phyloP scores from a whole-genome alignment of 257 asterid genomes.

The Petunia axillaris region DNA sequence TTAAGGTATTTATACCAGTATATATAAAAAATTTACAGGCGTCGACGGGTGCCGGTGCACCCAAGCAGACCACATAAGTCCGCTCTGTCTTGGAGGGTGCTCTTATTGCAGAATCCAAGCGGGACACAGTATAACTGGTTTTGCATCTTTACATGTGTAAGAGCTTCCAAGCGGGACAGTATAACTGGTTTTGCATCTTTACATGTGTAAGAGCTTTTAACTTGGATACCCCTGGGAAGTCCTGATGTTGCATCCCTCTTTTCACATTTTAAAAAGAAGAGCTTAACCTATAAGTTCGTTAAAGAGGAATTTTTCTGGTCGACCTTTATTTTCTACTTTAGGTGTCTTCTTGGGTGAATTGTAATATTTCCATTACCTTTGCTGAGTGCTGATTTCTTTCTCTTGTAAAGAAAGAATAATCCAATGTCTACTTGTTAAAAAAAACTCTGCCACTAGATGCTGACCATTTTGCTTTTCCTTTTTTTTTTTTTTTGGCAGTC shows the following conservation, averaged over 20 bases:
- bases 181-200: neutral
- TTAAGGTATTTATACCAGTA: no score
- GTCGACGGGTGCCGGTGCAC: no score
- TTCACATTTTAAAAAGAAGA: no score
- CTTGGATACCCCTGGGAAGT: no score
- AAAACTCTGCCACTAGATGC: neutral
- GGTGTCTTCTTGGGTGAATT: neutral
- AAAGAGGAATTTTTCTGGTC: neutral
- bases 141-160: neutral
- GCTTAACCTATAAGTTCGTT: neutral
- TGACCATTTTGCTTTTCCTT: neutral
- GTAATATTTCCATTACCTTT: neutral
- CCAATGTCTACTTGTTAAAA: neutral
- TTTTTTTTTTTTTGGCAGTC: constrained; percentile 41
- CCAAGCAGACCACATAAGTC: no score
- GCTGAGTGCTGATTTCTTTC: neutral
- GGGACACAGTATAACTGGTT: neutral
- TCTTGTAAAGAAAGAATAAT: neutral
- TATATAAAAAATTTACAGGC: no score
- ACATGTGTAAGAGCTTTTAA: neutral
- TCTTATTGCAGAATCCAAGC: neutral
- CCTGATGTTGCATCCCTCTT: no score
- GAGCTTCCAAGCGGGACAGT: neutral
- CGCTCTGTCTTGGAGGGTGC: neutral
- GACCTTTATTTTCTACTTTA: neutral